phyloP scores from a whole-genome alignment of 371 early-diverging fungal genomes.

The Mucor indicus region DNA sequence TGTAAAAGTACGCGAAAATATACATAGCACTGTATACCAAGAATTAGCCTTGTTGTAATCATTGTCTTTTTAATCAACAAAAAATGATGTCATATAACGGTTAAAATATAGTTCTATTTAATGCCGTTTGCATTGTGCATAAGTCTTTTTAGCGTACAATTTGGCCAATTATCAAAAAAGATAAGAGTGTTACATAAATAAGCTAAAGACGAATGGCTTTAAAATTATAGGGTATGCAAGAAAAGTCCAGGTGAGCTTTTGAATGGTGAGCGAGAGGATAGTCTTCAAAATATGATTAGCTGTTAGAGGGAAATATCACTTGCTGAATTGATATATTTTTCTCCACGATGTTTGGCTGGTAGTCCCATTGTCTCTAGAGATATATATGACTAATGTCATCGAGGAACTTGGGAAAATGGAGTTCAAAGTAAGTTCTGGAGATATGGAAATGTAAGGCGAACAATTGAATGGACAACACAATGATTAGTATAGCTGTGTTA shows the following conservation, averaged over 20 bases:
- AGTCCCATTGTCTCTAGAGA: slow-evolving; percentile 8
- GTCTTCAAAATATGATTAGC: slow-evolving; percentile 7
- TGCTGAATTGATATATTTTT: slow-evolving; percentile 4
- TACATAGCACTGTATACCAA: too few relatives aligned
- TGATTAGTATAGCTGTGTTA: slow-evolving; percentile 6
- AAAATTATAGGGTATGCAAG: slow-evolving; percentile 15
- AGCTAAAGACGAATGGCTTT: slow-evolving; percentile 7
- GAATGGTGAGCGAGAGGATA: slow-evolving; percentile 5
- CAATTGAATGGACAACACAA: slow-evolving; percentile 6
- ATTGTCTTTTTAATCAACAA: too few relatives aligned
- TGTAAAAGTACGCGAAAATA: too few relatives aligned
- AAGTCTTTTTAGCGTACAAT: slow-evolving; percentile 6
- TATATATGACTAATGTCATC: slow-evolving; percentile 4
- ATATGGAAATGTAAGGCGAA: slow-evolving; percentile 8
- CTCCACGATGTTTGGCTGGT: slow-evolving; percentile 8
- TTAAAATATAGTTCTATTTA: too few relatives aligned
- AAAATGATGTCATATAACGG: too few relatives aligned
- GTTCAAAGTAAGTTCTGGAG: slow-evolving; percentile 12
- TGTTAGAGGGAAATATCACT: slow-evolving; percentile 7
- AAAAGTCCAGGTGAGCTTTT: slow-evolving; percentile 7
- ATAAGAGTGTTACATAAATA: slow-evolving; percentile 8
- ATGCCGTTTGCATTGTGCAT: slow-evolving; percentile 8
- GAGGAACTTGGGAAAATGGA: slow-evolving; percentile 8
- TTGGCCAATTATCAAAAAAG: slow-evolving; percentile 8
- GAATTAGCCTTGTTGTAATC: too few relatives aligned